Base-by-base conservation (phyloP, 208 protist genomes). In the Acanthamoeba quina region DNA sequence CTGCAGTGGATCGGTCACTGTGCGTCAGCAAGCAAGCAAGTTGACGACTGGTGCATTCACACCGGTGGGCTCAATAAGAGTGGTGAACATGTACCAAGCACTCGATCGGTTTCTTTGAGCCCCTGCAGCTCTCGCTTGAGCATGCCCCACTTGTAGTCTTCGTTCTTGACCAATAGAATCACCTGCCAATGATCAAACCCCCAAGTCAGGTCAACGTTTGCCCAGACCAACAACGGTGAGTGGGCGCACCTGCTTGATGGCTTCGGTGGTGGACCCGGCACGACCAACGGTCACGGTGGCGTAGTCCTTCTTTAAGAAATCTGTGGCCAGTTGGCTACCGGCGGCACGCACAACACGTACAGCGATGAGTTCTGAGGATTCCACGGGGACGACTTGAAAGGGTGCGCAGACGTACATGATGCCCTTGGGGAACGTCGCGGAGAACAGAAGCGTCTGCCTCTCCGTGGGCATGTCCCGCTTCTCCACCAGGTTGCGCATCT, bases 401-500 rank as follows among this genome's bases (percentile, higher is more conserved):
- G 99, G 41, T 52, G 41, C 21, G 11, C 3, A 83, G 24, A 99
- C 97, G 93, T 97, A 96, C 98, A 99, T 98, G 92, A 99, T 99
- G 90, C 99, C 98, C 70, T 97, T 96, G 21, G 99, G 99, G 97
- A 99, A 99, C 54, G 99, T 99, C 13, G 99, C 99, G 49, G 98
- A 99, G 96, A 99, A 99, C 98, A 99, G 99, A n/a, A 99, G 97
- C 26, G 99, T 99, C 92, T 99, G 99, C 66, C 99, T 97, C 10
- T 70, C 85, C 19, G 66, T 91, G 1, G 56, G 83, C 99, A 99
- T 99, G 94, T 98, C 98, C 44, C 97, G 97, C 70, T 99, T 95
- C 94, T 99, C 96, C 26, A 99, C 96, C 76, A 99, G 98, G 76
- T 98, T 96, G 58, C 98, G 96, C 76, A 99, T 98, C 96, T 99